A percentile compares a stretch with the other conserved stretches of the same genome.
Conservation (phyloP, 176 grass and related monocot species). For the Avena insularis region DNA sequence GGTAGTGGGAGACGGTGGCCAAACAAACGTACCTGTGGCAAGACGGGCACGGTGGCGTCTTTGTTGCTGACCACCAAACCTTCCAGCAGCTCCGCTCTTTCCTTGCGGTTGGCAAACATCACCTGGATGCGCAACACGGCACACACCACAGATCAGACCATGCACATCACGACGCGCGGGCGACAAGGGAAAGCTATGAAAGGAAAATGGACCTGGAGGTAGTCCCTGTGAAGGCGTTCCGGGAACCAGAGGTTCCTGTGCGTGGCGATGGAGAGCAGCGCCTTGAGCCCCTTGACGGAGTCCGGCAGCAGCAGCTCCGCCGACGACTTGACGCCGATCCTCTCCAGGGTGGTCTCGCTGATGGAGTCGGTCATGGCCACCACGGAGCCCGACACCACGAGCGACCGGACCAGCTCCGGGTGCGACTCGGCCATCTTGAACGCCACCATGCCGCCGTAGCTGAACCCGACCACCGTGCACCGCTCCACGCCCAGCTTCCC, state of each 20-base stretch:
- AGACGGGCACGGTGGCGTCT: conserved; percentile 64
- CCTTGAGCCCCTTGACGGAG: conserved; percentile 80
- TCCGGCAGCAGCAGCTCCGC: conserved; percentile 83
- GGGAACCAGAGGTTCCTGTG: conserved; percentile 84
- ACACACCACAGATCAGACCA: not conserved
- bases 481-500: conserved; percentile 59
- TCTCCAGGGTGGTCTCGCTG: conserved; percentile 50
- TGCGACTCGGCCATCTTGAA: conserved; percentile 91
- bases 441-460: conserved; percentile 94
- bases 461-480: conserved; percentile 89
- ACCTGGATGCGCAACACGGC: not conserved
- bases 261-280: conserved; percentile 70
- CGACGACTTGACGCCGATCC: conserved; percentile 75
- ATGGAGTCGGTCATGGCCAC: conserved; percentile 89
- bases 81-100: conserved; percentile 81
- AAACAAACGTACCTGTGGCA: conserved; percentile 62
- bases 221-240: conserved; percentile 67
- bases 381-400: conserved; percentile 85
- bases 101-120: conserved; percentile 89
- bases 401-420: conserved; percentile 62
- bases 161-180: not conserved
- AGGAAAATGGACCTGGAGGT: conserved; percentile 43
- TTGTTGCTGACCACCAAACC: conserved; percentile 86
- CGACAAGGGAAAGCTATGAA: not conserved
- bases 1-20: conserved; percentile 34